These are phyloP conservation scores for Abelmoschus esculentus DNA, from an alignment of 345 rosid species.

Conservation along the genomic window DNA sequence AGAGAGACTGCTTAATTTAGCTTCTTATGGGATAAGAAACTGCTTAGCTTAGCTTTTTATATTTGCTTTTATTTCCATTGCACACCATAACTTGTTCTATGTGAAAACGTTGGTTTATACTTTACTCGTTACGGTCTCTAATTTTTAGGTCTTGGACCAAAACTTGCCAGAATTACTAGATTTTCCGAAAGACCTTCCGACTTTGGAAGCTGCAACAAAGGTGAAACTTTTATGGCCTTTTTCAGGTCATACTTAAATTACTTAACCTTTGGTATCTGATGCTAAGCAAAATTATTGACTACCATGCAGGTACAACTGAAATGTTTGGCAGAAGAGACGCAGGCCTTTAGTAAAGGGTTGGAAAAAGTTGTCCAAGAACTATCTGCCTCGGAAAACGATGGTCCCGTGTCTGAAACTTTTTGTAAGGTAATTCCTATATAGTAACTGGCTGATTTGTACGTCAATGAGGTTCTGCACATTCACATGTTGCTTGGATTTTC, in stretches of 20 bases:
- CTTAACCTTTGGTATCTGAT: conserved; percentile 3
- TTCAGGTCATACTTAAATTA: not conserved
- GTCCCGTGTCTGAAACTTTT: conserved; percentile 41
- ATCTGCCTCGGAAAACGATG: conserved; percentile 52
- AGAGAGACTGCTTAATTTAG: too few relatives aligned
- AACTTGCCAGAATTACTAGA: conserved; percentile 63
- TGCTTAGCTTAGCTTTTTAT: too few relatives aligned
- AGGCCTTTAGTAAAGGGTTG: conserved; percentile 73
- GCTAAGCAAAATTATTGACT: conserved; percentile 5
- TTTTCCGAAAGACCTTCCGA: conserved; percentile 55
- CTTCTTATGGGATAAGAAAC: too few relatives aligned
- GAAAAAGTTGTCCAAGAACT: conserved; percentile 70
- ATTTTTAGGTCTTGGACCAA: conserved; percentile 53
- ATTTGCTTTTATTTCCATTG: not conserved
- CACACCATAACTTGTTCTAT: not conserved
- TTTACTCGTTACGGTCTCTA: not conserved
- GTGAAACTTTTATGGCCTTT: conserved; percentile 13
- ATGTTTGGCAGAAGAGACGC: conserved; percentile 82
- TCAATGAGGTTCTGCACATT: not conserved
- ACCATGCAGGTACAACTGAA: conserved; percentile 60
- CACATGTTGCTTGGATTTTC: conserved; percentile 2
- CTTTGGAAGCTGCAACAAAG: conserved; percentile 74
- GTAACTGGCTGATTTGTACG: conserved; percentile 2
- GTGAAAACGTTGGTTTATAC: not conserved
- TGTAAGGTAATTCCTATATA: conserved; percentile 37